These are phyloP conservation scores for Omphalea diandra DNA, from an alignment of 441 rosid genomes.

Conservation along the genomic window DNA sequence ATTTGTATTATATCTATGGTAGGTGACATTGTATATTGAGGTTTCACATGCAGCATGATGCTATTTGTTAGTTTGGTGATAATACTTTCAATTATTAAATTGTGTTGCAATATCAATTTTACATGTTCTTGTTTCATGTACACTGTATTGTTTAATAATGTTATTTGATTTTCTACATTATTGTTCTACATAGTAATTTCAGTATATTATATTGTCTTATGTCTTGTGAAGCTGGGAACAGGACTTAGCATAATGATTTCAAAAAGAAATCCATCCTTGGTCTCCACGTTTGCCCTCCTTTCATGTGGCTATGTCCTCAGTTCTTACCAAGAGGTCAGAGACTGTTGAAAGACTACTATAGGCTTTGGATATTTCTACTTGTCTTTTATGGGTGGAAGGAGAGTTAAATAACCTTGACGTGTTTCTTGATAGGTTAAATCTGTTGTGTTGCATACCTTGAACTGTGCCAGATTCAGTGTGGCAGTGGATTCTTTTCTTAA, in stretches of 20 bases:
- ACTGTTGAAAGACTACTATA: slow-evolving; percentile 10
- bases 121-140: not conserved
- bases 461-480: slow-evolving; percentile 88
- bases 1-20: not conserved
- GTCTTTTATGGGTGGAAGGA: slow-evolving; percentile 2
- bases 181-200: not conserved
- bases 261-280: slow-evolving; percentile 84
- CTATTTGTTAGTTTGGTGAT: not conserved
- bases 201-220: slow-evolving; percentile 1
- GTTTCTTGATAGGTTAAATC: slow-evolving; percentile 70
- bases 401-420: slow-evolving; percentile 8
- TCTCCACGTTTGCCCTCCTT: slow-evolving; percentile 79
- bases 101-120: not conserved
- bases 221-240: slow-evolving; percentile 79
- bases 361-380: not conserved
- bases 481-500: slow-evolving; percentile 91
- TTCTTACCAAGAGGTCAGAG: slow-evolving; percentile 89
- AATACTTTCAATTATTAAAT: not conserved
- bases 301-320: slow-evolving; percentile 94
- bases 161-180: too few species aligned
- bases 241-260: slow-evolving; percentile 90
- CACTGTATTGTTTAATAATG: too few species aligned
- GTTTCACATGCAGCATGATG: not conserved
- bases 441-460: slow-evolving; percentile 88
- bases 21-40: not conserved